phyloP scores from a whole-genome alignment of 2,329 filamentous ascomycete species.

The Raffaelea ambrosiae region DNA sequence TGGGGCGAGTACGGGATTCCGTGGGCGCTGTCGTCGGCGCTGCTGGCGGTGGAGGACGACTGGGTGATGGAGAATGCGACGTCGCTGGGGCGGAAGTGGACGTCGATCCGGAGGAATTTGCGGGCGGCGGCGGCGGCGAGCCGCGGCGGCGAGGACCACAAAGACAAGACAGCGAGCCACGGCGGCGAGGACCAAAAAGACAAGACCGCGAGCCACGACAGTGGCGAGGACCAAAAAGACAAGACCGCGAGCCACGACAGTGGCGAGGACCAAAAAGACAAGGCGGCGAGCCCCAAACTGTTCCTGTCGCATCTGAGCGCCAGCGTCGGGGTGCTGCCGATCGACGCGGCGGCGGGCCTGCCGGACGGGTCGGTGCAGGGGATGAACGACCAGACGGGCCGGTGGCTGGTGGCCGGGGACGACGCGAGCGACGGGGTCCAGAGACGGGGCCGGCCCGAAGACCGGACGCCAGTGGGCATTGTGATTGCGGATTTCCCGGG shows the following conservation, averaged over 20 bases:
- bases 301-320: constrained; percentile 40
- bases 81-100: constrained; percentile 38
- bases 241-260: no score
- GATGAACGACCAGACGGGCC: constrained; percentile 41
- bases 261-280: no score
- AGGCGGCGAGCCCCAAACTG: constrained; percentile 14
- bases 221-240: constrained; percentile 27
- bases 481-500: constrained; percentile 43
- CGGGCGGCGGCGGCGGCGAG: constrained; percentile 23
- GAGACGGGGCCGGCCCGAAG: background rate
- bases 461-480: constrained; percentile 27
- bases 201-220: constrained; percentile 15
- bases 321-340: constrained; percentile 37
- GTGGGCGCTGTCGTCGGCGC: constrained; percentile 30
- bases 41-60: constrained; percentile 37
- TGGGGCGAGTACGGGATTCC: constrained; percentile 28
- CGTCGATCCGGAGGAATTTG: constrained; percentile 31
- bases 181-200: constrained; percentile 26
- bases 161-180: constrained; percentile 15
- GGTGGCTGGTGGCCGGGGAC: constrained; percentile 25
- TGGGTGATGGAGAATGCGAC: constrained; percentile 35
- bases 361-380: constrained; percentile 29
- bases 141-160: constrained; percentile 23
- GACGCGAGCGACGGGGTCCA: background rate
- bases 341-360: constrained; percentile 41